These are phyloP conservation scores for Durio zibethinus DNA, from an alignment of 345 rosid species.

Conservation along the genomic window DNA sequence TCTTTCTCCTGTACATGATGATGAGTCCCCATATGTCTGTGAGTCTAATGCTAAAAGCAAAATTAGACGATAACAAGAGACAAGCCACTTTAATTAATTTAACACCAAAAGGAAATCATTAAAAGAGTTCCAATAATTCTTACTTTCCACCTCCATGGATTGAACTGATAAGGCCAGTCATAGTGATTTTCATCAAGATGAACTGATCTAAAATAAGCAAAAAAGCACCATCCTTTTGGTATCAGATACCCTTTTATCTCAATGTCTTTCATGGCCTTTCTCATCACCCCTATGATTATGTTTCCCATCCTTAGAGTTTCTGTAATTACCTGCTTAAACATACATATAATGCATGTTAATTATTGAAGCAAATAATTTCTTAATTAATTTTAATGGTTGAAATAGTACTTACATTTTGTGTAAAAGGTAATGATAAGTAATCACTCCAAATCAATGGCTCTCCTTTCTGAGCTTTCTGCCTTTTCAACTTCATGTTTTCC, in stretches of 20 bases:
- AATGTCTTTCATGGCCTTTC: slow-evolving; percentile 79
- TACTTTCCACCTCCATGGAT: slow-evolving; percentile 99
- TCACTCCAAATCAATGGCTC: slow-evolving; percentile 75
- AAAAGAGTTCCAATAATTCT: slow-evolving; percentile 11
- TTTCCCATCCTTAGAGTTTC: slow-evolving; percentile 92
- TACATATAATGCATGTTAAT: neutral
- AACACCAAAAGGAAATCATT: neutral
- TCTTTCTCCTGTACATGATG: slow-evolving; percentile 57
- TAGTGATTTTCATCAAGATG: slow-evolving; percentile 86
- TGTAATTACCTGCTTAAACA: slow-evolving; percentile 67
- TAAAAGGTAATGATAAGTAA: slow-evolving; percentile 67
- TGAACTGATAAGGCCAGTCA: slow-evolving; percentile 73
- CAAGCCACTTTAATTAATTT: too few relatives aligned
- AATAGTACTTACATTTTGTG: slow-evolving; percentile 65
- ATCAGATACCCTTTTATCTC: slow-evolving; percentile 77
- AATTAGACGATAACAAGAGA: neutral
- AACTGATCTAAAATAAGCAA: slow-evolving; percentile 83
- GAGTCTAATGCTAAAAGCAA: neutral
- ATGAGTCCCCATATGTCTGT: neutral
- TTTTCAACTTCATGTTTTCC: slow-evolving; percentile 64
- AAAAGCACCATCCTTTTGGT: slow-evolving; percentile 93
- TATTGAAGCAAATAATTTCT: neutral
- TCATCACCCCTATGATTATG: slow-evolving; percentile 83
- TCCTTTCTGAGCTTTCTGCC: slow-evolving; percentile 54
- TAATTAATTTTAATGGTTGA: neutral